A percentile compares a stretch with the other conserved stretches of the same genome.
These are phyloP conservation scores for Coemansia sp. DNA, from an alignment of 192 early-diverging fungal genomes.

Conservation along the genomic window DNA sequence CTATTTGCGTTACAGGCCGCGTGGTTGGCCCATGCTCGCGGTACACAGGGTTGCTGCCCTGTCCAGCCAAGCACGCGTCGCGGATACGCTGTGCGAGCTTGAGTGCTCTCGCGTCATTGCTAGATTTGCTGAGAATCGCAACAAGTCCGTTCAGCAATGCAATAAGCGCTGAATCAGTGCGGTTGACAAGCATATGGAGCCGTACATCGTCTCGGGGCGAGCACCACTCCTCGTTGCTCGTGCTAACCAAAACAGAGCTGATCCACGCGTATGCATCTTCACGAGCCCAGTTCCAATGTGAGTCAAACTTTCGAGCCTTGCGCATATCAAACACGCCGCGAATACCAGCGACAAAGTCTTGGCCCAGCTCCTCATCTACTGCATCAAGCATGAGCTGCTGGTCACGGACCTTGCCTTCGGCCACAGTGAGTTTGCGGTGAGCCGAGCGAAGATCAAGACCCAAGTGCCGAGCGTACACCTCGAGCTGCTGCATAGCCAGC, in stretches of 20 bases:
- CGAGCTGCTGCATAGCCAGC: conserved; percentile 75
- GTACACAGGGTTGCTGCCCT: conserved; percentile 57
- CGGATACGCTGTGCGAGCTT: conserved; percentile 59
- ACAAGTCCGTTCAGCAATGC: conserved; percentile 70
- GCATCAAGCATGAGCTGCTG: conserved; percentile 76
- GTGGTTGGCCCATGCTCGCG: conserved; percentile 82
- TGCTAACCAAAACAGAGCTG: conserved; percentile 76
- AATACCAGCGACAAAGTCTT: conserved; percentile 83
- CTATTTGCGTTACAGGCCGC: conserved; percentile 70
- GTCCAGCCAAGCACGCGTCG: conserved; percentile 63
- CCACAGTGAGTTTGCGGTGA: conserved; percentile 64
- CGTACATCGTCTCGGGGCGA: conserved; percentile 22
- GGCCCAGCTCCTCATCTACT: conserved; percentile 82
- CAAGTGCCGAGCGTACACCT: conserved; percentile 79
- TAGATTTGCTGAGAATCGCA: conserved; percentile 63
- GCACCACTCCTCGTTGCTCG: conserved; percentile 71
- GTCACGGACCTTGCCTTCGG: conserved; percentile 32
- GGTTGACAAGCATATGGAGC: conserved; percentile 69
- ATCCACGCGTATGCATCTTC: conserved; percentile 50
- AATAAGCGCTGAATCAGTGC: conserved; percentile 34
- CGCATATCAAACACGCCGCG: conserved; percentile 72
- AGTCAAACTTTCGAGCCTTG: conserved; percentile 87
- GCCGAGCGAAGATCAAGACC: conserved; percentile 73
- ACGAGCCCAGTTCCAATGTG: conserved; percentile 95
- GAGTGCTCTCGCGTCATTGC: conserved; percentile 47